phyloP scores from a whole-genome alignment of 371 early-diverging fungal genomes.

The Coemansia sp. region DNA sequence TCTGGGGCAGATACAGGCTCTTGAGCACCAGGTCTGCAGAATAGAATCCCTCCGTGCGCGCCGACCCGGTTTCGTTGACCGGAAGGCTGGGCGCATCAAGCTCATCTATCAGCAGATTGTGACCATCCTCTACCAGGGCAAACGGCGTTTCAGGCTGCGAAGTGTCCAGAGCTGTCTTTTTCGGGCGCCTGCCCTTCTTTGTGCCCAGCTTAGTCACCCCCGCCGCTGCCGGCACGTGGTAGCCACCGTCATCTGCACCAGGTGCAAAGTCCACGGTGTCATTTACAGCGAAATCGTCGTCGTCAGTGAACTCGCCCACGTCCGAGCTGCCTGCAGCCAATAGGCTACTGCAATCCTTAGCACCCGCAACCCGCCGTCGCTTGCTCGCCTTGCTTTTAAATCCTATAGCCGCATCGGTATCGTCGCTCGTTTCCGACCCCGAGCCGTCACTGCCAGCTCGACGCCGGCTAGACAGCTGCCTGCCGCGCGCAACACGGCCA shows the following conservation, averaged over 20 bases:
- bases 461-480: constrained; percentile 2
- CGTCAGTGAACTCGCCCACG: neutral
- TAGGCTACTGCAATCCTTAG: neutral
- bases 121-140: constrained; percentile 1
- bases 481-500: neutral
- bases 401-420: neutral
- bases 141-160: constrained; percentile 30
- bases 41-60: constrained; percentile 77
- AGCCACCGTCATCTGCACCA: constrained; percentile 2
- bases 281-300: neutral
- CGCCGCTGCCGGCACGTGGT: neutral
- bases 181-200: constrained; percentile 1
- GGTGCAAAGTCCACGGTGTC: neutral
- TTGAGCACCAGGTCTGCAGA: constrained; percentile 68
- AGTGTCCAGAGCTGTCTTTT: neutral
- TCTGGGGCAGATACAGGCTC: constrained; percentile 62
- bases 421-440: neutral
- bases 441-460: neutral
- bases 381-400: neutral
- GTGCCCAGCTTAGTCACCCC: neutral
- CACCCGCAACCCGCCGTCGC: constrained; percentile 4
- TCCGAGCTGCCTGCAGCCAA: neutral
- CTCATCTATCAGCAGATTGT: neutral
- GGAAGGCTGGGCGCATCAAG: constrained; percentile 27
- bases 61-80: constrained; percentile 68